A percentile compares a stretch with the other conserved stretches of the same genome.
Evolutionary conservation across 2,329 filamentous ascomycete species (phyloP).

Genomic region (Aureobasidium mangrovei): DNA sequence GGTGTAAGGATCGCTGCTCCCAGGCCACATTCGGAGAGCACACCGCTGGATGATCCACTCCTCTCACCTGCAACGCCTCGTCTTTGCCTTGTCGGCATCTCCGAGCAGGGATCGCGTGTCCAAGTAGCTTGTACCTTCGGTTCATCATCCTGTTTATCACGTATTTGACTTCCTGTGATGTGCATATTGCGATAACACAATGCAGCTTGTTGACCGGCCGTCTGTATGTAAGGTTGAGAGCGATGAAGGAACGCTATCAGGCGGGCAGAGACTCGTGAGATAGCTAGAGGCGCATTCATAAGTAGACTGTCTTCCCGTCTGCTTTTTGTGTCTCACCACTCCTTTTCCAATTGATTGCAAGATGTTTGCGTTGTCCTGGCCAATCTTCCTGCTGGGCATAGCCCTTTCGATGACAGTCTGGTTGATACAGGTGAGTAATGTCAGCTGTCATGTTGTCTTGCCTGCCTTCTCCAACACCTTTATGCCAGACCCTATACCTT

Average conservation of each 20-base stretch:
- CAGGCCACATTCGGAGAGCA: neutral
- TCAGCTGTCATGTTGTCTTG: too few species aligned
- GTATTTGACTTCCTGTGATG: neutral
- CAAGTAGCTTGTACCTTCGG: neutral
- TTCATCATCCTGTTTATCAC: neutral
- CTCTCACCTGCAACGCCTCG: neutral
- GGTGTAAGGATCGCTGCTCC: neutral
- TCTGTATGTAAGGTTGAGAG: neutral
- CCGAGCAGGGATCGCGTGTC: neutral
- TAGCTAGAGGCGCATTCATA: too few species aligned
- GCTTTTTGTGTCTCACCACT: too few species aligned
- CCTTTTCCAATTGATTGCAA: too few species aligned
- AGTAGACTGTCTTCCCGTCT: too few species aligned
- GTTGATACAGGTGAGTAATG: neutral
- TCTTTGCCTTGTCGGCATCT: neutral
- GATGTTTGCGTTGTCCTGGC: conserved; percentile 4
- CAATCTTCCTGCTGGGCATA: neutral
- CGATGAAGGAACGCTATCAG: too few species aligned
- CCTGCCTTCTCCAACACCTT: neutral
- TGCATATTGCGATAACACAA: neutral
- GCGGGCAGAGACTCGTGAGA: too few species aligned
- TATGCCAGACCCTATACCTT: neutral
- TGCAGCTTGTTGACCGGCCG: neutral
- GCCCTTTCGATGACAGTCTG: neutral
- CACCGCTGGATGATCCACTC: neutral